phyloP scores from a whole-genome alignment of 2,329 filamentous ascomycete species.

The Aspergillus tubingensis region DNA sequence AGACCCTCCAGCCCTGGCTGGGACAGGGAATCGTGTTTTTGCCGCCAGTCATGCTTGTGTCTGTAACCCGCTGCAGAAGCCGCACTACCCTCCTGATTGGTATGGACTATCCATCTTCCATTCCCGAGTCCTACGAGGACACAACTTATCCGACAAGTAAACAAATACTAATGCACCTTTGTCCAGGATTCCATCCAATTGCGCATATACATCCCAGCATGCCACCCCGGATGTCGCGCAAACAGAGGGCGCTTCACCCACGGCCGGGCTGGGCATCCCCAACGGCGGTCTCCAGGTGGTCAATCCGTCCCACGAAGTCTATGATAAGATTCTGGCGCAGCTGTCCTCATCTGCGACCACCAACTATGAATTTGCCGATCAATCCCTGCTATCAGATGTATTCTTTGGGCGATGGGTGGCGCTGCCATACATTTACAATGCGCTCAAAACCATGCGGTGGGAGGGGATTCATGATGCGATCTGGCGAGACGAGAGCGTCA shows the following conservation, averaged over 20 bases:
- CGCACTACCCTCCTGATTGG: conserved; percentile 34
- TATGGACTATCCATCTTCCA: conserved; percentile 31
- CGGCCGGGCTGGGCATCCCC: conserved; percentile 57
- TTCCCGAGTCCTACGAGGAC: background rate
- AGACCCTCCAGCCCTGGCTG: conserved; percentile 58
- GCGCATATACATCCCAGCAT: conserved; percentile 63
- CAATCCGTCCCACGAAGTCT: conserved; percentile 56
- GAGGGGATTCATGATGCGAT: conserved; percentile 59
- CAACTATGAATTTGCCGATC: conserved; percentile 62
- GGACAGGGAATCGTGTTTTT: conserved; percentile 66
- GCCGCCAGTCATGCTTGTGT: conserved; percentile 24
- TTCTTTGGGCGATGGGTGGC: conserved; percentile 59
- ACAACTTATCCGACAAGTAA: no score
- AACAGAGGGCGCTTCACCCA: conserved; percentile 49
- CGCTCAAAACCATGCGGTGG: conserved; percentile 58
- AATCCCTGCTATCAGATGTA: conserved; percentile 55
- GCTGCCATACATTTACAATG: conserved; percentile 64
- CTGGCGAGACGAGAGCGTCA: conserved; percentile 62
- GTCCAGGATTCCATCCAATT: conserved; percentile 54
- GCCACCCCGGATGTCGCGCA: conserved; percentile 26
- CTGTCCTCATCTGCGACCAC: conserved; percentile 49
- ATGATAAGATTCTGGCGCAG: conserved; percentile 53
- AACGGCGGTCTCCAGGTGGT: conserved; percentile 65
- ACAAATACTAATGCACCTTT: background rate
- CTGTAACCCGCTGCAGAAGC: conserved; percentile 25